A percentile compares a stretch with the other conserved stretches of the same genome.
These are phyloP conservation scores for Trypethelium eluteriae DNA, from an alignment of 495 filamentous ascomycete species.

Conservation along the genomic window DNA sequence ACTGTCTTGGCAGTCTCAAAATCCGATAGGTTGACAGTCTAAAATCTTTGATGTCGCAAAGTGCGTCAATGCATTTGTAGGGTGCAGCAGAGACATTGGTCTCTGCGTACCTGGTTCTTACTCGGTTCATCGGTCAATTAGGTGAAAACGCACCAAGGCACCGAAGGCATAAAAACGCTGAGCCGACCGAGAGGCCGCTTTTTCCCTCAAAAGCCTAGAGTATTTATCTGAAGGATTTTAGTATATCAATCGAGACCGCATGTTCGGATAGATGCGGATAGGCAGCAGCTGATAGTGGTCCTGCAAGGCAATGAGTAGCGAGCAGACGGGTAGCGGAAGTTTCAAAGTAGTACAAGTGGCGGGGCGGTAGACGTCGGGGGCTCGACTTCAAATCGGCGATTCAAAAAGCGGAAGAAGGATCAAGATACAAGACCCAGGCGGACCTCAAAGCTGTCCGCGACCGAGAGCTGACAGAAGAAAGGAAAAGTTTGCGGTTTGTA, in stretches of 20 bases:
- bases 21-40: neutral
- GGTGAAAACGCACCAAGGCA: no score
- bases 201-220: neutral
- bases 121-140: no score
- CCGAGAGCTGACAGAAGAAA: neutral
- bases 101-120: neutral
- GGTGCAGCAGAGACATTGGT: neutral
- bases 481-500: neutral
- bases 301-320: neutral
- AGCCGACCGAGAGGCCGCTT: neutral
- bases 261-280: neutral
- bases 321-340: neutral
- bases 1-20: slow-evolving; percentile 7
- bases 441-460: neutral
- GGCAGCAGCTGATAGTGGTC: neutral
- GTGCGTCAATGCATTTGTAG: neutral
- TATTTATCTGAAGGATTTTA: neutral
- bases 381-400: slow-evolving; percentile 1
- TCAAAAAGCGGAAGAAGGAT: neutral
- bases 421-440: neutral
- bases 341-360: neutral
- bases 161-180: neutral
- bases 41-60: neutral
- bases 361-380: neutral
- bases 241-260: neutral